phyloP scores from a whole-genome alignment of 2,329 filamentous ascomycete species.

The Clarireedia sp. region DNA sequence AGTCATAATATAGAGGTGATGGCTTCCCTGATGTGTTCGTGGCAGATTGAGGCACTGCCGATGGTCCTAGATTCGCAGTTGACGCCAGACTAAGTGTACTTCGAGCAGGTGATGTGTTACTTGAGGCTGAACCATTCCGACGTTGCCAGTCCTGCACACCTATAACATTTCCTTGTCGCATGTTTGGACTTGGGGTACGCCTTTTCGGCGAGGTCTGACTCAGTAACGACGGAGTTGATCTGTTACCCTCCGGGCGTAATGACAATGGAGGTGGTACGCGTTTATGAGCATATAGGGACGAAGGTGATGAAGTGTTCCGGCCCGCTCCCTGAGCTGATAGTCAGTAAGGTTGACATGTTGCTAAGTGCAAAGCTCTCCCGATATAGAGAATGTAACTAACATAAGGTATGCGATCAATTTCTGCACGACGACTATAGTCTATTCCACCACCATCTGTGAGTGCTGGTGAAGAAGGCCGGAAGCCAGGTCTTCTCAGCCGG shows the following conservation, averaged over 20 bases:
- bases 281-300: constrained; percentile 26
- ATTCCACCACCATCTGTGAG: constrained; percentile 27
- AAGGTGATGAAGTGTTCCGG: constrained; percentile 25
- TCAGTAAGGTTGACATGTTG: background rate
- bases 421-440: constrained; percentile 28
- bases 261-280: constrained; percentile 21
- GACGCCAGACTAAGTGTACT: constrained; percentile 27
- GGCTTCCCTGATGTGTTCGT: constrained; percentile 25
- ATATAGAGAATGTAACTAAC: constrained; percentile 16
- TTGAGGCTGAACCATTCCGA: constrained; percentile 17
- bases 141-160: constrained; percentile 18
- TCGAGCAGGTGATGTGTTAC: constrained; percentile 26
- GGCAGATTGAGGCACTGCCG: constrained; percentile 15
- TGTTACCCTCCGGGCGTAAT: constrained; percentile 24
- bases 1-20: constrained; percentile 30
- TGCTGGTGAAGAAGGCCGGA: constrained; percentile 29
- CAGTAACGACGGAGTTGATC: constrained; percentile 24
- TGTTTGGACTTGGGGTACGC: constrained; percentile 21
- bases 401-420: constrained; percentile 26
- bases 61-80: constrained; percentile 22
- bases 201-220: constrained; percentile 23
- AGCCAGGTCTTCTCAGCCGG: constrained; percentile 46
- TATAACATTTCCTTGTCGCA: constrained; percentile 14
- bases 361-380: background rate
- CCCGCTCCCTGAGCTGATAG: constrained; percentile 14